These are phyloP conservation scores for Arabidopsis arenosa DNA, from an alignment of 345 rosid species.

Conservation along the genomic window DNA sequence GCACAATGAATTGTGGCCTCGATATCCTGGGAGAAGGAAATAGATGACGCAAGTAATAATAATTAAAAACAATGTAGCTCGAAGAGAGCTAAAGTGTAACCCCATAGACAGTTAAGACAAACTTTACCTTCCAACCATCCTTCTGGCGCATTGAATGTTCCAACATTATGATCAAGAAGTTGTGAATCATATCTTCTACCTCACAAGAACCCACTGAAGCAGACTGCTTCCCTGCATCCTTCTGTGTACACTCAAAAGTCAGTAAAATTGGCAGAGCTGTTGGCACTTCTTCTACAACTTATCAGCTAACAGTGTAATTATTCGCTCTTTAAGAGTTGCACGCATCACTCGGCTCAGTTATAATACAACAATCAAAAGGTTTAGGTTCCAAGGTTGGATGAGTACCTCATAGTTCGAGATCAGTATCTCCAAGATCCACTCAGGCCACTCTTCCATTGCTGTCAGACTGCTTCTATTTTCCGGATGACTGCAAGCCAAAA, in stretches of 20 bases:
- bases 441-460: constrained; percentile 99
- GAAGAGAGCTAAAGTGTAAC: constrained; percentile 10
- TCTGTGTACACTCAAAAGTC: constrained; percentile 60
- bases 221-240: constrained; percentile 62
- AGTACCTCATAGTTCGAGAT: constrained; percentile 90
- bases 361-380: constrained; percentile 20
- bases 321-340: constrained; percentile 22
- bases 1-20: constrained; percentile 99
- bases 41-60: constrained; percentile 33
- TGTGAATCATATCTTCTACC: constrained; percentile 92
- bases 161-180: constrained; percentile 86
- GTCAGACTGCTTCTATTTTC: constrained; percentile 91
- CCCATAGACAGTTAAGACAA: constrained; percentile 15
- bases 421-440: constrained; percentile 94
- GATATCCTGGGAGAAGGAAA: constrained; percentile 76
- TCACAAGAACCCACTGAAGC: constrained; percentile 64
- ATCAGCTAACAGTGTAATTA: constrained; percentile 13
- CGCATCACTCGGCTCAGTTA: constrained; percentile 9
- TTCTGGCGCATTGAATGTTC: constrained; percentile 99
- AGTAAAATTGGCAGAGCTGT: constrained; percentile 32
- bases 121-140: constrained; percentile 97
- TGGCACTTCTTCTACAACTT: constrained; percentile 32
- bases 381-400: constrained; percentile 28
- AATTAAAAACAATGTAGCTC: constrained; percentile 32
- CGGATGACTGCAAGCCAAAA: constrained; percentile 99